These are phyloP conservation scores for Lagenaria siceraria DNA, from an alignment of 306 rosid species.

Conservation along the genomic window DNA sequence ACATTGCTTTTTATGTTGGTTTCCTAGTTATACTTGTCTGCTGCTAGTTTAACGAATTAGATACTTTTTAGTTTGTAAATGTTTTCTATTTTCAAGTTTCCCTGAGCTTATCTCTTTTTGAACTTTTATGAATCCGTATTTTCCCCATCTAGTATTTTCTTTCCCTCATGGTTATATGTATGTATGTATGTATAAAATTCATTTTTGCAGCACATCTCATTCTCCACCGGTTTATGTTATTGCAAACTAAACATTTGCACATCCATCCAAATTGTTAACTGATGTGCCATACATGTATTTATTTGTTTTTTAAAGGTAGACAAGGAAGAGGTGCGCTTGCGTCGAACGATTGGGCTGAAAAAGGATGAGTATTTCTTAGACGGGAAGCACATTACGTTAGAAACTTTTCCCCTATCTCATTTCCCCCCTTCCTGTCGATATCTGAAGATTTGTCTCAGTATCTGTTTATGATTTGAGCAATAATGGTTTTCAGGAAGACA, in stretches of 20 bases:
- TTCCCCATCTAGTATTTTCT: neutral
- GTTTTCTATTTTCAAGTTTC: neutral
- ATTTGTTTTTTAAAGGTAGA: slow-evolving; percentile 53
- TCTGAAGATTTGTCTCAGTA: neutral
- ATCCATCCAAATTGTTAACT: neutral
- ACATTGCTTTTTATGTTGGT: neutral
- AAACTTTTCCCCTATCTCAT: neutral
- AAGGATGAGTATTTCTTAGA: slow-evolving; percentile 93
- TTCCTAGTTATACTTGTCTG: neutral
- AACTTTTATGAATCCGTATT: neutral
- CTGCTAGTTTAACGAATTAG: neutral
- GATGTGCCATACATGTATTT: neutral
- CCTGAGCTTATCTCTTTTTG: neutral
- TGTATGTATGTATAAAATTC: neutral
- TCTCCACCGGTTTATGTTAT: neutral
- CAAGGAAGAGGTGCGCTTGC: slow-evolving; percentile 94
- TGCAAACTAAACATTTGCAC: neutral
- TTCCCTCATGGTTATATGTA: neutral
- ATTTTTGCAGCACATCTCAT: neutral
- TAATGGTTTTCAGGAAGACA: slow-evolving; percentile 52
- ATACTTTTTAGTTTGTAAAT: neutral
- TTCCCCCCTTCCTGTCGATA: neutral
- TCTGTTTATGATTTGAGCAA: neutral
- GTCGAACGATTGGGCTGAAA: slow-evolving; percentile 74
- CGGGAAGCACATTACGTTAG: slow-evolving; percentile 97